A percentile compares a stretch with the other conserved stretches of the same genome.
Conservation (phyloP, 2,329 filamentous ascomycete species). For the Neonectria sp. region DNA sequence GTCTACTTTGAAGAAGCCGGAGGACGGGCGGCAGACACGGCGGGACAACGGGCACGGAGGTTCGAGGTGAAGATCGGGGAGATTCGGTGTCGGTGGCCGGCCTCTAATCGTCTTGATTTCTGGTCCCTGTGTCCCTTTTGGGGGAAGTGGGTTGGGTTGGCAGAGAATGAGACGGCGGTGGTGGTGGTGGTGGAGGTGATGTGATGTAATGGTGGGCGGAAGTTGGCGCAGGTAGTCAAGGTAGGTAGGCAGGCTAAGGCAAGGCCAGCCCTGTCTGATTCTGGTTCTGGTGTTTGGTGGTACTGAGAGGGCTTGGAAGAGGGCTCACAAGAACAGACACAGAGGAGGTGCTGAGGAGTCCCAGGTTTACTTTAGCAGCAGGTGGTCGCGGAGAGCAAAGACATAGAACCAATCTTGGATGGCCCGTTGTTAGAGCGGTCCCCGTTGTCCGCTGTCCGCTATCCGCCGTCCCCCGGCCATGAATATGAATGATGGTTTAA, state of each 20-base stretch:
- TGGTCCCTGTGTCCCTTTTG: constrained; percentile 34
- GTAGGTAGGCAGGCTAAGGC: constrained; percentile 31
- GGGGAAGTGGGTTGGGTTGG: constrained; percentile 23
- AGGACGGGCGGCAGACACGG: constrained; percentile 3
- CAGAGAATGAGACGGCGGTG: constrained; percentile 43
- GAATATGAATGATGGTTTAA: constrained; percentile 22
- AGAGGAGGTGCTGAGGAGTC: background rate
- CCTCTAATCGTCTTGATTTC: background rate
- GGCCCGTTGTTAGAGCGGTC: constrained; percentile 22
- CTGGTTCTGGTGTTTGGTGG: constrained; percentile 4
- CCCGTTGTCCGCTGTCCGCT: constrained; percentile 23
- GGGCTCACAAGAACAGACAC: constrained; percentile 4
- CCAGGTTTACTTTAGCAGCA: constrained; percentile 15
- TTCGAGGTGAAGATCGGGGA: constrained; percentile 17
- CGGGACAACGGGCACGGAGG: constrained; percentile 7
- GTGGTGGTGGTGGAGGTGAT: constrained; percentile 7
- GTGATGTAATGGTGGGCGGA: constrained; percentile 35
- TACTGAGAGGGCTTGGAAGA: constrained; percentile 8
- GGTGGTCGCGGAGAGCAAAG: background rate
- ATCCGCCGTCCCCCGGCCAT: constrained; percentile 13
- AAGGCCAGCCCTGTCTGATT: constrained; percentile 17
- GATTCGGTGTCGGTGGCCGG: constrained; percentile 20
- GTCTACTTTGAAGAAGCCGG: constrained; percentile 3
- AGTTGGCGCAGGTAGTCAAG: constrained; percentile 40
- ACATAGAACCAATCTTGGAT: background rate